Percentiles rank a stretch among this genome's conserved stretches.
phyloP scores from a whole-genome alignment of 352 stramenopile species.

The Globisporangium paddicum region DNA sequence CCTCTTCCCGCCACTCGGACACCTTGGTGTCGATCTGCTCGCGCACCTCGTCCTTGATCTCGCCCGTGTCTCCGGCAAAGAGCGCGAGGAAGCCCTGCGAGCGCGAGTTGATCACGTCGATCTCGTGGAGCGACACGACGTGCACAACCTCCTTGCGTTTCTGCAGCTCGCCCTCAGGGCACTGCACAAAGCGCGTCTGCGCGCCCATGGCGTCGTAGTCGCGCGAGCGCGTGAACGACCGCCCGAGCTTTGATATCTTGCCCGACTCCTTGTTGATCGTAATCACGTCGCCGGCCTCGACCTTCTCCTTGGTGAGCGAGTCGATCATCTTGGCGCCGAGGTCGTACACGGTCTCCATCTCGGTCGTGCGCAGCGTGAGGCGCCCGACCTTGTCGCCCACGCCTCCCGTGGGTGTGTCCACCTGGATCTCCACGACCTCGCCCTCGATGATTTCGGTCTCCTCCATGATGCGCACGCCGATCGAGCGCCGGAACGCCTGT shows the following conservation, averaged over 20 bases:
- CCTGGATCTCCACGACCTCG: constrained; percentile 99
- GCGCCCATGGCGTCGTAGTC: constrained; percentile 99
- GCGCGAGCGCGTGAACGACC: constrained; percentile 95
- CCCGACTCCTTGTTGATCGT: constrained; percentile 99
- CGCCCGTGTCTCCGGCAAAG: constrained; percentile 98
- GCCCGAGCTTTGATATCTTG: constrained; percentile 97
- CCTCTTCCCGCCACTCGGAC: constrained; percentile 93
- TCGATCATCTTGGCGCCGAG: constrained; percentile 99
- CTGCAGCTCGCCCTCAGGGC: constrained; percentile 96
- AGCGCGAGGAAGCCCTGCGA: constrained; percentile 99
- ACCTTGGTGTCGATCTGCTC: constrained; percentile 99
- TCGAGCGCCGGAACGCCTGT: constrained; percentile 95
- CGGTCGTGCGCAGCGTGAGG: constrained; percentile 97
- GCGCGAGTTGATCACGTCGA: constrained; percentile 99
- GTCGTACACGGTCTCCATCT: constrained; percentile 99
- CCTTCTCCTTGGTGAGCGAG: constrained; percentile 97
- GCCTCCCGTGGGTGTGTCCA: constrained; percentile 86
- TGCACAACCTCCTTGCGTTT: constrained; percentile 98
- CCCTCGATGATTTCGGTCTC: constrained; percentile 99
- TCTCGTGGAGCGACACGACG: constrained; percentile 97
- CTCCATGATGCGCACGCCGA: constrained; percentile 98
- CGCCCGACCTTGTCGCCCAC: constrained; percentile 85
- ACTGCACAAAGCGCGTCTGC: constrained; percentile 85
- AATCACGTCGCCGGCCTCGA: constrained; percentile 98
- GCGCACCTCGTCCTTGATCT: constrained; percentile 98